Conservation (phyloP, 2,329 filamentous ascomycete genomes). For the Stachybotrys chlorohalonatus region DNA sequence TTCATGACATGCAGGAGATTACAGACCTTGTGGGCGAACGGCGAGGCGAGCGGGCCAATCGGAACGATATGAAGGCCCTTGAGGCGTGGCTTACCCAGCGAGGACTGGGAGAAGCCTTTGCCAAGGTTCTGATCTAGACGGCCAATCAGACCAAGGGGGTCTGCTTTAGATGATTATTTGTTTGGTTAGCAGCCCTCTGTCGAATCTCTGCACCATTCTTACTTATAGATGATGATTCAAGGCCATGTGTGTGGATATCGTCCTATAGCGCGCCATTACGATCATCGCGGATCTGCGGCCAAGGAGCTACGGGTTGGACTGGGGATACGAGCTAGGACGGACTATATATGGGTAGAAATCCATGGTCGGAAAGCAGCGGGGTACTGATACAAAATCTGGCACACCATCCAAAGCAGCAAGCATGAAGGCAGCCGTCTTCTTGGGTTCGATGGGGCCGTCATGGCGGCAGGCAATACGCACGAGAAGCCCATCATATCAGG, state of each 20-base stretch:
- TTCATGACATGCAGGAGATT: conserved; percentile 49
- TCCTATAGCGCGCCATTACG: background rate
- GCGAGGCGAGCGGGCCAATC: conserved; percentile 37
- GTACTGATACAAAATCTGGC: too few relatives aligned
- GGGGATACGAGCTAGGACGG: background rate
- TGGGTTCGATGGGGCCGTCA: background rate
- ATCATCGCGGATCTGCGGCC: background rate
- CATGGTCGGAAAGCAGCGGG: too few relatives aligned
- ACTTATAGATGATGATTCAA: too few relatives aligned
- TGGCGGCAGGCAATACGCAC: conserved; percentile 14
- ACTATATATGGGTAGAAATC: background rate
- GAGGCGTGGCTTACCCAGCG: conserved; percentile 36
- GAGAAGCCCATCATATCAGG: conserved; percentile 43
- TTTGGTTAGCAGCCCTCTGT: too few relatives aligned
- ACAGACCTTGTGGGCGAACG: conserved; percentile 39
- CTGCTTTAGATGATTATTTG: background rate
- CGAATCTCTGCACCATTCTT: too few relatives aligned
- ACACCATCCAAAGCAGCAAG: too few relatives aligned
- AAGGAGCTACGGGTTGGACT: background rate
- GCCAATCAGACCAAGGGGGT: background rate
- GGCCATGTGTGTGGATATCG: too few relatives aligned
- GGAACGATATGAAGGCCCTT: conserved; percentile 43
- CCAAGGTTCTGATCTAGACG: conserved; percentile 14
- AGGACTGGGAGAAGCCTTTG: conserved; percentile 14
- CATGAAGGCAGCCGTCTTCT: background rate